Evolutionary conservation across 192 early-diverging fungal genomes (phyloP), one percentile per base, ranked within the genome.

Genomic region (Jimgerdemannia lactiflua): DNA sequence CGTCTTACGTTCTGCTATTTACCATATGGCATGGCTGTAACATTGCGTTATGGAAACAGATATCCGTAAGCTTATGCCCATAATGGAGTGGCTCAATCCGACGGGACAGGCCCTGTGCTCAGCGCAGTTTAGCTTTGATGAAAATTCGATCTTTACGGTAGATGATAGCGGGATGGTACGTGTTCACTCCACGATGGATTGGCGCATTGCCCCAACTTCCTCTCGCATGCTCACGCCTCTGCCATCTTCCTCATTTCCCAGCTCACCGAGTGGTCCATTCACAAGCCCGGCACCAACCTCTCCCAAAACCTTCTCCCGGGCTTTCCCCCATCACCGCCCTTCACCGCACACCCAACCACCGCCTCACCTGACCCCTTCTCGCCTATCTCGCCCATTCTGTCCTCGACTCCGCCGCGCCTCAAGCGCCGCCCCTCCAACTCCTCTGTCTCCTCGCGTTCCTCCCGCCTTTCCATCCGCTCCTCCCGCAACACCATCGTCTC

Each of bases 101-200:
- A 78, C 81, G 4, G 59, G 70, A 20, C 71, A 77, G 9, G 68
- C 83, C 42, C 76, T 85, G 10, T 81, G 86, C 65, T 84, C 83
- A 3, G 86, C 88, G 39, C 86, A 82, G 42, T 91, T 89, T 70
- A 91, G 86, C 65, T 91, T 91, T 82, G 89, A 91, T 68, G 89
- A 91, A 71, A 91, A 83, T 19, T 84, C 85, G 0, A 87, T 89
- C 49, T 85, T 81, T 63, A 82, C 84, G 67, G 81, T 89, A 4
- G 83, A 87, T 54, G 72, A 80, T 3, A 29, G 65, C 63, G 84
- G 84, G 43, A 39, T 72, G 49, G 77, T 85, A 77, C 71, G 7
- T 41, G 66, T 41, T 64, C 11, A 64, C 18, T 4, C 29, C 29
- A 29, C 29, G 29, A 29, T 29, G 29, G 29, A 29, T 29, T 29